A percentile compares a stretch with the other conserved stretches of the same genome.
phyloP scores from a whole-genome alignment of 768 basidiomycete genomes.

The Tubosaeta sp. region DNA sequence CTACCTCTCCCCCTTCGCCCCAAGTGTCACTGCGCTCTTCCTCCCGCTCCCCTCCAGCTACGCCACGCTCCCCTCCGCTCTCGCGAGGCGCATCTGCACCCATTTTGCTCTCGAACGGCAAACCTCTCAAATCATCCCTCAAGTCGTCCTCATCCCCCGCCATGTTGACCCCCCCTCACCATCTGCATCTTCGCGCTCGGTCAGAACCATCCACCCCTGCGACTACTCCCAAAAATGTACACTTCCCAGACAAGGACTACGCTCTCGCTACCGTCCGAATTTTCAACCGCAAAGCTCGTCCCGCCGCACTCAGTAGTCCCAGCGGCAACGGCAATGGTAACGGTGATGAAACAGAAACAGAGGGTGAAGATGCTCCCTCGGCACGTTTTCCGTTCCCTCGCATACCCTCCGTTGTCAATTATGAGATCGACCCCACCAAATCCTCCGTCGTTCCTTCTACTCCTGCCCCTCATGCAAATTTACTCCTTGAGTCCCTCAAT shows the following conservation, averaged over 20 bases:
- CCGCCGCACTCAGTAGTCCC: conserved; percentile 45
- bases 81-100: conserved; percentile 36
- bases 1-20: conserved; percentile 15
- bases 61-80: conserved; percentile 2
- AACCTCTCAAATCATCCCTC: conserved; percentile 82
- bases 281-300: conserved; percentile 66
- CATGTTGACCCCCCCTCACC: conserved; percentile 5
- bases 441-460: conserved; percentile 12
- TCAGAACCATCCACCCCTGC: conserved; percentile 64
- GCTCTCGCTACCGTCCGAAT: conserved; percentile 58
- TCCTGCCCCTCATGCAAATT: conserved; percentile 19
- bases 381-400: conserved; percentile 25
- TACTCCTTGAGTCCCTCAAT: conserved; percentile 36
- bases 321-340: conserved; percentile 2
- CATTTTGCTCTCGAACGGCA: conserved; percentile 66
- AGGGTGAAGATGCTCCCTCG: conserved; percentile 22
- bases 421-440: conserved; percentile 19
- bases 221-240: conserved; percentile 70
- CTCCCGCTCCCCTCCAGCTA: neutral
- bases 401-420: conserved; percentile 11
- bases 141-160: conserved; percentile 43
- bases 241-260: conserved; percentile 72
- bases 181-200: conserved; percentile 32
- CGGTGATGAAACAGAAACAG: conserved; percentile 45
- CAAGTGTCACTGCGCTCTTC: neutral